Conservation (phyloP, 164 flowering plant species). For the Magnolia sinica region DNA sequence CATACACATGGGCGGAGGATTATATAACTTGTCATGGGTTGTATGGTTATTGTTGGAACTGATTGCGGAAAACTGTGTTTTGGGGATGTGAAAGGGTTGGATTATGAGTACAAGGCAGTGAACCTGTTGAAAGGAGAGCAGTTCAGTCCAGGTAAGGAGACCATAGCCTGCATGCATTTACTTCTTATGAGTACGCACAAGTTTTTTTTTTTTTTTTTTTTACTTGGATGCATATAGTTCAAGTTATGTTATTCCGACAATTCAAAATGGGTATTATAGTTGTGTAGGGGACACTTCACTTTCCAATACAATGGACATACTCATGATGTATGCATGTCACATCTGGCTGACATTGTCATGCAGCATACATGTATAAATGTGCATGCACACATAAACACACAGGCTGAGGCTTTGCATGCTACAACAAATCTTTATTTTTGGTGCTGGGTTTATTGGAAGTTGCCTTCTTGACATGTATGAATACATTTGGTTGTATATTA, state of each 20-base stretch:
- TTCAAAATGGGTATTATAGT: not conserved
- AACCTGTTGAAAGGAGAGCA: constrained; percentile 81
- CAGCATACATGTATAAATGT: not conserved
- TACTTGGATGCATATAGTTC: not conserved
- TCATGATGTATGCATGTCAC: not conserved
- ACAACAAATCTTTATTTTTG: too few relatives aligned
- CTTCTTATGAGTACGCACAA: not conserved
- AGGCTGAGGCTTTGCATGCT: not conserved
- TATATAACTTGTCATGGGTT: too few relatives aligned
- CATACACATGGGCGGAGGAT: too few relatives aligned
- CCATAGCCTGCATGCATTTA: not conserved
- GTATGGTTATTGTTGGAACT: not conserved
- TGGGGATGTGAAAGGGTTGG: constrained; percentile 31
- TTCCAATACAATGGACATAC: not conserved
- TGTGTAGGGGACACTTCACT: not conserved
- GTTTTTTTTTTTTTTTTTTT: not conserved
- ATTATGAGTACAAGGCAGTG: constrained; percentile 71
- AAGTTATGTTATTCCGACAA: too few relatives aligned
- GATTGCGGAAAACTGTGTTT: not conserved
- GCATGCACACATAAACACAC: not conserved
- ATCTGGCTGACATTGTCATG: not conserved
- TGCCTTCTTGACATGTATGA: too few relatives aligned
- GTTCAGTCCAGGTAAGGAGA: constrained; percentile 48
- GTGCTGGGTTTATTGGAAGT: too few relatives aligned
- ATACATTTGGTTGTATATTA: too few relatives aligned